phyloP scores from a whole-genome alignment of 495 filamentous ascomycete species.

The Aspergillus leporis region DNA sequence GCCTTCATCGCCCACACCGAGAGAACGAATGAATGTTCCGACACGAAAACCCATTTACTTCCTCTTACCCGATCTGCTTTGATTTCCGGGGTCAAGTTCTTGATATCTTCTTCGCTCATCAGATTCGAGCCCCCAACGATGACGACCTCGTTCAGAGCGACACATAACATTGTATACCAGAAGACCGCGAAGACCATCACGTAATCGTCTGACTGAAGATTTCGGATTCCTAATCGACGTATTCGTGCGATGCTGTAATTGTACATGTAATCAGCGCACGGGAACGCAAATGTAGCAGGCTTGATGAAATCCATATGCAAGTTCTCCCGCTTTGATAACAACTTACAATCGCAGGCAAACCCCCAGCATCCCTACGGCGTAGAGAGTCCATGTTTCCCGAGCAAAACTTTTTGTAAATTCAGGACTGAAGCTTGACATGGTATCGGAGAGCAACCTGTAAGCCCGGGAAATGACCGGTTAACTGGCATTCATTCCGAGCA shows the following conservation, averaged over 20 bases:
- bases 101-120: constrained; percentile 43
- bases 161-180: constrained; percentile 57
- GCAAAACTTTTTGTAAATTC: constrained; percentile 36
- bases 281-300: not conserved
- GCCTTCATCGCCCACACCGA: constrained; percentile 52
- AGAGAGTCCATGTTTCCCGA: constrained; percentile 50
- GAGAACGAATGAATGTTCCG: constrained; percentile 54
- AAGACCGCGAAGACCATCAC: constrained; percentile 49
- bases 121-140: constrained; percentile 57
- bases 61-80: constrained; percentile 46
- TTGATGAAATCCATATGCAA: not conserved
- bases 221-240: constrained; percentile 43
- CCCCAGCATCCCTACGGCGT: constrained; percentile 45
- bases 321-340: not conserved
- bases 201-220: constrained; percentile 53
- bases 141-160: constrained; percentile 51
- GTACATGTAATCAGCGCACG: not conserved
- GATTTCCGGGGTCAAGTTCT: constrained; percentile 37
- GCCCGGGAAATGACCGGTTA: constrained; percentile 11
- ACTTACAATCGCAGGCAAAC: constrained; percentile 47
- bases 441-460: constrained; percentile 24
- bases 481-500: constrained; percentile 3
- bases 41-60: constrained; percentile 59
- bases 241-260: constrained; percentile 46
- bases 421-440: constrained; percentile 38